A percentile compares a stretch with the other conserved stretches of the same genome.
phyloP scores from a whole-genome alignment of 2,329 filamentous ascomycete genomes.

The Sporothrix euskadiensis region DNA sequence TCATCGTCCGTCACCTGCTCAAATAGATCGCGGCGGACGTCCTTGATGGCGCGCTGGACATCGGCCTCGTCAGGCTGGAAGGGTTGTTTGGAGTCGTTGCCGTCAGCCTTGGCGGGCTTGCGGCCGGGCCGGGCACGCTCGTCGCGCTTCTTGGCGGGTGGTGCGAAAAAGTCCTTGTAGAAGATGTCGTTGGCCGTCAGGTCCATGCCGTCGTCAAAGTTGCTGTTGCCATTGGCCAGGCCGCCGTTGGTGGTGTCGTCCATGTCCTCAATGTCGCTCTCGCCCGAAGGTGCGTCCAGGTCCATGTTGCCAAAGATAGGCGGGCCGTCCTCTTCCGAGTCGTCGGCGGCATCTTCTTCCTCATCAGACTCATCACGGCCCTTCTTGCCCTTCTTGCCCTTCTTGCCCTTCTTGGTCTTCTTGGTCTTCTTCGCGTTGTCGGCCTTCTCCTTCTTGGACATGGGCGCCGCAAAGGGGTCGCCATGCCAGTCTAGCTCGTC shows the following conservation, averaged over 20 bases:
- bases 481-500: constrained; percentile 78
- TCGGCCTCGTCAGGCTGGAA: constrained; percentile 60
- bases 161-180: constrained; percentile 92
- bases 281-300: constrained; percentile 71
- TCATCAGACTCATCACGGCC: constrained; percentile 20
- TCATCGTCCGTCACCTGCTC: constrained; percentile 70
- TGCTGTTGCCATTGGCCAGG: constrained; percentile 34
- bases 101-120: constrained; percentile 53
- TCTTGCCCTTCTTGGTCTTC: constrained; percentile 31
- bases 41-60: constrained; percentile 74
- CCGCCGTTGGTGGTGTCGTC: constrained; percentile 60
- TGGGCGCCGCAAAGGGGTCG: constrained; percentile 62
- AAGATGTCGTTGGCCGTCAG: constrained; percentile 83
- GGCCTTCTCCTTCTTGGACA: constrained; percentile 23
- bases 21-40: constrained; percentile 87
- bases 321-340: constrained; percentile 67
- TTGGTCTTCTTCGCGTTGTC: constrained; percentile 33
- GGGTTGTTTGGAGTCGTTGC: constrained; percentile 36
- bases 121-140: constrained; percentile 49
- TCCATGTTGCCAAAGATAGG: constrained; percentile 82
- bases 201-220: constrained; percentile 34
- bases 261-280: constrained; percentile 63
- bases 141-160: constrained; percentile 71
- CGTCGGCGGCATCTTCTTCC: constrained; percentile 36
- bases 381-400: constrained; percentile 36